A percentile compares a stretch with the other conserved stretches of the same genome.
phyloP scores from a whole-genome alignment of 2,329 filamentous ascomycete genomes.

The Aspergillus alliaceus region DNA sequence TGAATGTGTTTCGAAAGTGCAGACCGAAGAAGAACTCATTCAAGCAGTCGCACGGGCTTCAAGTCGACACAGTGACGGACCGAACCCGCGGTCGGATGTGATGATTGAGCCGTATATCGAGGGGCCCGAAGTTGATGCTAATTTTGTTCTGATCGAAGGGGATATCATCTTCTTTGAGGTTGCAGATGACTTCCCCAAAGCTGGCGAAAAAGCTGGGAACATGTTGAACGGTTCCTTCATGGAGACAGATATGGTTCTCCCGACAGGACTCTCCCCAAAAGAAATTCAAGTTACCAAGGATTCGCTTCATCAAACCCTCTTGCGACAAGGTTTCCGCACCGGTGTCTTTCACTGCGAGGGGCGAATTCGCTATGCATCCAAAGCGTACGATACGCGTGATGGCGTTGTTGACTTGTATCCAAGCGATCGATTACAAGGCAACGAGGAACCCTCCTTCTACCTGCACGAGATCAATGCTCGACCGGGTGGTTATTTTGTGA shows the following conservation, averaged over 20 bases:
- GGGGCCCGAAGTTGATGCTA: slow-evolving; percentile 1
- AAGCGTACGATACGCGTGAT: neutral
- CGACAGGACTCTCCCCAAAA: neutral
- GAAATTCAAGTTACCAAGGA: neutral
- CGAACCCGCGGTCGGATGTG: neutral
- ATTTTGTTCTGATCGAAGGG: slow-evolving; percentile 1
- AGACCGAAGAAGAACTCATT: neutral
- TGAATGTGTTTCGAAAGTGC: neutral
- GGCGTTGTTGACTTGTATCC: neutral
- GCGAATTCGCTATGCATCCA: neutral
- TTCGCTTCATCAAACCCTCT: neutral
- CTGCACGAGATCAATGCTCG: slow-evolving; percentile 3
- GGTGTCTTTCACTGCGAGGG: slow-evolving; percentile 1
- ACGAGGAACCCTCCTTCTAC: neutral
- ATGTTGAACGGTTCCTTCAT: neutral
- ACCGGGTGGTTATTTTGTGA: neutral
- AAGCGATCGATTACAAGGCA: neutral
- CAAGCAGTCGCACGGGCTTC: neutral
- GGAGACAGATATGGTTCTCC: neutral
- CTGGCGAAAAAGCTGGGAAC: neutral
- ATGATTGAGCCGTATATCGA: slow-evolving; percentile 2
- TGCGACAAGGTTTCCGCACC: neutral
- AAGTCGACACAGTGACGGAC: neutral
- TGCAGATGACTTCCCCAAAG: slow-evolving; percentile 1
- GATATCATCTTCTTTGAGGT: slow-evolving; percentile 1